phyloP scores from a whole-genome alignment of 441 rosid species.

The Gossypium gossypioides region DNA sequence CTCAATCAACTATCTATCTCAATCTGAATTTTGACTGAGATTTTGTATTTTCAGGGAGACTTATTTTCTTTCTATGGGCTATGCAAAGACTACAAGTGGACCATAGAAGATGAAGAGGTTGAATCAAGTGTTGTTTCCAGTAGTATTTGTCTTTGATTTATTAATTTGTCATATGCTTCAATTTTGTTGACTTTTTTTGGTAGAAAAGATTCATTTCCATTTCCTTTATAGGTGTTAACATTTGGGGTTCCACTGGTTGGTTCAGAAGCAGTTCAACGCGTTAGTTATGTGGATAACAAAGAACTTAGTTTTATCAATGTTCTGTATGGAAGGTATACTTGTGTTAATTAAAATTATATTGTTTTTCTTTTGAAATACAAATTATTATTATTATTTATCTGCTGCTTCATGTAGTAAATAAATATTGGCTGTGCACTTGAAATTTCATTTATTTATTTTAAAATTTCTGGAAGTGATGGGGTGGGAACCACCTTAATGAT shows the following conservation, averaged over 20 bases:
- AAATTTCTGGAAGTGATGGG: neutral
- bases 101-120: constrained; percentile 69
- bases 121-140: constrained; percentile 8
- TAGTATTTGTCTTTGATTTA: constrained; percentile 17
- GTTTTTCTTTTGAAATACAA: neutral
- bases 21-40: constrained; percentile 21
- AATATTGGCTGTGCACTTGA: neutral
- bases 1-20: constrained; percentile 8
- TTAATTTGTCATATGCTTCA: constrained; percentile 14
- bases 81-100: constrained; percentile 71
- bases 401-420: neutral
- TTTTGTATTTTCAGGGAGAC: constrained; percentile 52
- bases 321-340: constrained; percentile 65
- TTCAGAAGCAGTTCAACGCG: constrained; percentile 24
- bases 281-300: constrained; percentile 25
- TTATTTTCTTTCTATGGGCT: constrained; percentile 78
- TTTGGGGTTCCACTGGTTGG: constrained; percentile 25
- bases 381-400: neutral
- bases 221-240: constrained; percentile 48
- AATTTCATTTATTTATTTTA: neutral
- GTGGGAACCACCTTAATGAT: neutral
- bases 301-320: constrained; percentile 53
- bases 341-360: neutral
- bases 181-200: neutral
- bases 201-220: constrained; percentile 2